Conservation (phyloP, 495 filamentous ascomycete genomes). For the Penicillium bialowiezense region DNA sequence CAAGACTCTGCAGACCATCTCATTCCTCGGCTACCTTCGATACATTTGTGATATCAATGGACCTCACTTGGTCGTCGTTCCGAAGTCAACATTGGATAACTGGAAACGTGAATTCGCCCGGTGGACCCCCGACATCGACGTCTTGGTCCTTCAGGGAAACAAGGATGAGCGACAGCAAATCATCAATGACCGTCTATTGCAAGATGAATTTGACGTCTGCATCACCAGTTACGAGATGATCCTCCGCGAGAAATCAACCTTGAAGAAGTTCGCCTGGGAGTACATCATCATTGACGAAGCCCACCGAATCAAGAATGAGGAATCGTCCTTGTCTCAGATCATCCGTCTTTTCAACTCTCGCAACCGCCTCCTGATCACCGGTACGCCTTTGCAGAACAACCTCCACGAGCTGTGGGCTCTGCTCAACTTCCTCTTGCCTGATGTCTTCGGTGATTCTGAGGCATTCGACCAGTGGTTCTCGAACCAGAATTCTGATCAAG, state of each 20-base stretch:
- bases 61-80: conserved; percentile 91
- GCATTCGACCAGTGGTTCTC: conserved; percentile 99
- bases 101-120: conserved; percentile 92
- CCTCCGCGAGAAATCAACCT: conserved; percentile 86
- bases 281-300: conserved; percentile 99
- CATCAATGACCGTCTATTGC: conserved; percentile 85
- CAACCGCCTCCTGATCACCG: conserved; percentile 93
- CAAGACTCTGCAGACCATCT: conserved; percentile 87
- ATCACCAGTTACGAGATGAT: conserved; percentile 98
- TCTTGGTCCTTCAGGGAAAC: conserved; percentile 89
- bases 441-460: conserved; percentile 95
- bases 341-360: conserved; percentile 96
- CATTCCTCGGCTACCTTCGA: conserved; percentile 92
- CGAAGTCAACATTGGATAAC: conserved; percentile 97
- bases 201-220: conserved; percentile 91
- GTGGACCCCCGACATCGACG: conserved; percentile 95
- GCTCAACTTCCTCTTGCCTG: conserved; percentile 93
- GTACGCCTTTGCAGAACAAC: conserved; percentile 97
- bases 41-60: conserved; percentile 84
- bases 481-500: conserved; percentile 81
- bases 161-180: conserved; percentile 89
- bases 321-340: conserved; percentile 94
- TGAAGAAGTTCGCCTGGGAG: conserved; percentile 99
- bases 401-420: conserved; percentile 99
- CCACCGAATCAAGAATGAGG: conserved; percentile 99